Conservation (phyloP, 441 rosid genomes). For the Corymbia calophylla region DNA sequence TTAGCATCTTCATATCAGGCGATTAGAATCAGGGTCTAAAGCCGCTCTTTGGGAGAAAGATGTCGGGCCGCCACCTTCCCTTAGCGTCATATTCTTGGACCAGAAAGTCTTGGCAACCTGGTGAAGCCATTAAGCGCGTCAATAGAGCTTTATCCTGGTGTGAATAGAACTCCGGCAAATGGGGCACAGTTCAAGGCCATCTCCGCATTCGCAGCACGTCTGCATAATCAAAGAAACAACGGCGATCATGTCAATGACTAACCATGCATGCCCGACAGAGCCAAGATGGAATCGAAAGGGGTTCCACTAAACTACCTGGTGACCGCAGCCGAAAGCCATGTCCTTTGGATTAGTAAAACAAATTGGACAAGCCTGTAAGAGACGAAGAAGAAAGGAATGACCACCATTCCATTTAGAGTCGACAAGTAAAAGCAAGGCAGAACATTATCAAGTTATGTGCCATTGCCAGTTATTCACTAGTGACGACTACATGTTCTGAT, state of each 20-base stretch:
- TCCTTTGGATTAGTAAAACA: conserved; percentile 61
- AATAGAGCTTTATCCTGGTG: conserved; percentile 84
- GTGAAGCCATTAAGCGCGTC: neutral
- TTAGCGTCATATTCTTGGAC: neutral
- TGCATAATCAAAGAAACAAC: conserved; percentile 7
- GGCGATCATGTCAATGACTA: conserved; percentile 1
- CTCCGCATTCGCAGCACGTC: conserved; percentile 92
- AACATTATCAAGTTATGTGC: neutral
- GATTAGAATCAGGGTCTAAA: too few relatives aligned
- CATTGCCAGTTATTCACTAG: neutral
- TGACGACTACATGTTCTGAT: neutral
- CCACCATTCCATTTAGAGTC: neutral
- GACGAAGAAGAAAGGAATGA: neutral
- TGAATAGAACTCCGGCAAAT: conserved; percentile 66
- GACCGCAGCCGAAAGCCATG: conserved; percentile 97
- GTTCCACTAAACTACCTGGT: conserved; percentile 50
- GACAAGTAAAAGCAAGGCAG: neutral
- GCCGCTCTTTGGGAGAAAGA: too few relatives aligned
- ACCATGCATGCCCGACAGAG: neutral
- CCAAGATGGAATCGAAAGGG: neutral
- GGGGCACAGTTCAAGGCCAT: conserved; percentile 68
- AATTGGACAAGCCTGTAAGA: conserved; percentile 58
- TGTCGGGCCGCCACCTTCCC: neutral
- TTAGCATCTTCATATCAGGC: too few relatives aligned
- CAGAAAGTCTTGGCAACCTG: neutral